Base-by-base conservation (phyloP, 2,329 filamentous ascomycete species). In the Onygena corvina region DNA sequence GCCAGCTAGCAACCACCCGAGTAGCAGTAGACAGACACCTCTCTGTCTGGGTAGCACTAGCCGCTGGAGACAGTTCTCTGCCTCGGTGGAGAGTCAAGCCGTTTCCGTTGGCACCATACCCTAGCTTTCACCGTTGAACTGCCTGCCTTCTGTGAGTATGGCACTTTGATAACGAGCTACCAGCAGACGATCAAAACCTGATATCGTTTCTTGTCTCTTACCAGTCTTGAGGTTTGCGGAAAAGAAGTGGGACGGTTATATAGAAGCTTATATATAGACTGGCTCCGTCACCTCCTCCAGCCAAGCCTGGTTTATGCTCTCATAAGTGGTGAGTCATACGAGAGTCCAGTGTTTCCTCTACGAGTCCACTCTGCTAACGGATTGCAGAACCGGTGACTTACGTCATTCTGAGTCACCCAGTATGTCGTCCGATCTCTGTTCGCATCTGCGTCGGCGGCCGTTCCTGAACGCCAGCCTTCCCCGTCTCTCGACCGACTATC, bases 401-500 rank as follows among this genome's bases (percentile, higher is more conserved):
- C 36, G n/a, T n/a, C 27, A 4, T 30, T 44, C 44, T 11, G 27
- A 44, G 53, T 52, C 51, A 50, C 48, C 29, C 52, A 62, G 58
- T 56, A 66, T 65, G 63, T 60, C 62, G 31, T 40, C 11, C 36
- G 50, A 54, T 46, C 48, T 58, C 27, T 56, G 60, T 49, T 30
- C 25, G 30, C 29, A 23, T 50, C 64, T 63, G 33, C 66, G 66
- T 40, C 64, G 65, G 29, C 64, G 64, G 46, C 57, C 62, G 51
- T 58, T 64, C 60, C 61, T 60, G 58, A 61, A 59, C 50, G 54
- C 58, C 18, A 48, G 55, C 14, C 58, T 60, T 23, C 59, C 64
- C 29, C 55, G 60, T 18, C 52, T 62, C 29, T 53, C 55, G n/a
- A 58, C 58, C 14, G 57, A 60, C 27, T 44, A 48, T 18, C 23